phyloP scores from a whole-genome alignment of 352 stramenopile genomes.

The Thalassiosira livingstoniorum region DNA sequence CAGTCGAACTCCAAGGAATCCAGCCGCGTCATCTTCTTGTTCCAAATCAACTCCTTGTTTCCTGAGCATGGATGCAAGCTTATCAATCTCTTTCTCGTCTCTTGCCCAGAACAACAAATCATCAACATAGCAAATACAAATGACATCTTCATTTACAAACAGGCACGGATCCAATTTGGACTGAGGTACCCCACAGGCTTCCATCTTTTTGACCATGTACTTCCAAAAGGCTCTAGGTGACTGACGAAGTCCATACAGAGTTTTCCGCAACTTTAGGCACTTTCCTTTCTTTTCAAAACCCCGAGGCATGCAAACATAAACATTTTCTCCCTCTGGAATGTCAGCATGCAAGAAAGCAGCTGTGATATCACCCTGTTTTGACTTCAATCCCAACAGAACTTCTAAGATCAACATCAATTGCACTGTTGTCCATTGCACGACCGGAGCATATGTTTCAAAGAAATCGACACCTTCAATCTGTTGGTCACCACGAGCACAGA shows the following conservation, averaged over 20 bases:
- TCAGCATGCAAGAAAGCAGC: slow-evolving; percentile 26
- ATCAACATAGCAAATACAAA: slow-evolving; percentile 33
- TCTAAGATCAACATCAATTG: slow-evolving; percentile 20
- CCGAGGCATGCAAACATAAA: slow-evolving; percentile 20
- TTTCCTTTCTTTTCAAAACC: slow-evolving; percentile 31
- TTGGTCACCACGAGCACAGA: slow-evolving; percentile 54
- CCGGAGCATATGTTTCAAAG: slow-evolving; percentile 59
- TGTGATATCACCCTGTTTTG: slow-evolving; percentile 16
- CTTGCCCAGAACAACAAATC: slow-evolving; percentile 2
- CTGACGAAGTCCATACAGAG: slow-evolving; percentile 43
- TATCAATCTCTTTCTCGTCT: slow-evolving; percentile 9
- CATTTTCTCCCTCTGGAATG: slow-evolving; percentile 18
- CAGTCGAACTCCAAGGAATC: background rate
- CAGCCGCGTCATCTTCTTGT: background rate
- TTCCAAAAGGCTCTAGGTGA: slow-evolving; percentile 21
- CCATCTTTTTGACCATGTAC: slow-evolving; percentile 18
- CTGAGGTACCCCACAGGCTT: slow-evolving; percentile 18
- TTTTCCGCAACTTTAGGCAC: slow-evolving; percentile 40
- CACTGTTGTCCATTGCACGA: slow-evolving; percentile 52
- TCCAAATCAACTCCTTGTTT: background rate
- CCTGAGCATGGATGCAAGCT: background rate
- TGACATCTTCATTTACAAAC: slow-evolving; percentile 25
- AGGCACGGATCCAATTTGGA: slow-evolving; percentile 39
- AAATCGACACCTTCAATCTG: slow-evolving; percentile 64
- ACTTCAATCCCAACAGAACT: background rate